Percentiles rank a stretch among this genome's conserved stretches.
Conservation (phyloP, 148 eudicot species). For the Rhododendron kiyosumense region DNA sequence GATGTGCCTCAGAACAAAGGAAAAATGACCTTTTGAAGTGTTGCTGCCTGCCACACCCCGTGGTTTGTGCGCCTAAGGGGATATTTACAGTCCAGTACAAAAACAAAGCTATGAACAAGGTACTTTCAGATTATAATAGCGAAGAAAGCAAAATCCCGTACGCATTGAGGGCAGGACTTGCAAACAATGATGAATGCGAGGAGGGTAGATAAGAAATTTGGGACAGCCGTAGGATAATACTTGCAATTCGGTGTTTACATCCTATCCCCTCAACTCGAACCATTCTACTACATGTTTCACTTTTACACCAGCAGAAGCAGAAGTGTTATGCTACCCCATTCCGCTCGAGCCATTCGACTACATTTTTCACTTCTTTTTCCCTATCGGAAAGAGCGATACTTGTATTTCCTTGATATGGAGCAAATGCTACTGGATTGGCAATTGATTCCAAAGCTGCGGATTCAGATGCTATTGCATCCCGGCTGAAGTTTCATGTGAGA, state of each 20-base stretch:
- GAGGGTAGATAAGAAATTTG: background rate
- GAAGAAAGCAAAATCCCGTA: background rate
- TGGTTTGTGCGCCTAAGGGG: background rate
- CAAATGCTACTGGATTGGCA: background rate
- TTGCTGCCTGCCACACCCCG: background rate
- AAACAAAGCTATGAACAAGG: background rate
- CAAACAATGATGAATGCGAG: background rate
- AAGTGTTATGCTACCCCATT: background rate
- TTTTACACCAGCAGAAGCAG: background rate
- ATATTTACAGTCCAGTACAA: background rate
- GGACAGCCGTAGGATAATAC: background rate
- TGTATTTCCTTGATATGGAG: background rate
- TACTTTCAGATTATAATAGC: background rate
- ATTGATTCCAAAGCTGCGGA: background rate
- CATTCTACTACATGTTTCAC: background rate
- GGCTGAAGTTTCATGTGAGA: slow-evolving; percentile 46
- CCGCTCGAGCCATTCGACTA: no score
- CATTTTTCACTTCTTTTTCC: background rate
- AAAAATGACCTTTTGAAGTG: background rate
- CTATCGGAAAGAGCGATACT: background rate
- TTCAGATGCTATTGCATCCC: background rate
- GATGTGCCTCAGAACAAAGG: background rate
- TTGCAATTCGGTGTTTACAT: background rate
- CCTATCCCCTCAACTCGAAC: background rate
- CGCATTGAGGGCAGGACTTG: background rate